These are phyloP conservation scores for Mycena galericulata DNA, from an alignment of 768 basidiomycete genomes.

Conservation along the genomic window DNA sequence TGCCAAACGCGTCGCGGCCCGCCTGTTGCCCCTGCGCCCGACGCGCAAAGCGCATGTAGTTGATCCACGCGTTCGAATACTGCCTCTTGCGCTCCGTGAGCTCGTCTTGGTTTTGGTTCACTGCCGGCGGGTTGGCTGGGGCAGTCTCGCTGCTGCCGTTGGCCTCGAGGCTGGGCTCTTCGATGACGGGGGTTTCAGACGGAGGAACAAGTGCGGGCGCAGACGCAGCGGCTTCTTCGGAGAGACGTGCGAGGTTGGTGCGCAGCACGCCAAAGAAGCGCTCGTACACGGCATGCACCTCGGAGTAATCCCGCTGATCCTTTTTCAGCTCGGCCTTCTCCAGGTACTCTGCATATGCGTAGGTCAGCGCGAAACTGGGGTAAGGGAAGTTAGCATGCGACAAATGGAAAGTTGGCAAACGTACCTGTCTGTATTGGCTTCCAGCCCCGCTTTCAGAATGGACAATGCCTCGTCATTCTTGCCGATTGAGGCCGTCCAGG, in stretches of 20 bases:
- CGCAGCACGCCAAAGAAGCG: conserved; percentile 77
- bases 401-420: conserved; percentile 24
- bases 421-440: conserved; percentile 88
- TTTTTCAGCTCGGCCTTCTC: conserved; percentile 62
- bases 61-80: conserved; percentile 83
- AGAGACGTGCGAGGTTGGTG: conserved; percentile 73
- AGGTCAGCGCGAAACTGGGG: conserved; percentile 87
- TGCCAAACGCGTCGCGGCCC: conserved; percentile 81
- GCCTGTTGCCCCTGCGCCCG: conserved; percentile 89
- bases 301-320: conserved; percentile 64
- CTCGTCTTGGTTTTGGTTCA: conserved; percentile 48
- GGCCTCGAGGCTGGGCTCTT: background rate
- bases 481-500: conserved; percentile 80
- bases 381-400: background rate
- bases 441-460: conserved; percentile 86
- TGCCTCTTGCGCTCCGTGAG: conserved; percentile 70
- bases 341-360: conserved; percentile 83
- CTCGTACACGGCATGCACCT: conserved; percentile 80
- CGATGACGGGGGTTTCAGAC: background rate
- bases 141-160: background rate
- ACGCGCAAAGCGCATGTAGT: conserved; percentile 94
- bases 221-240: conserved; percentile 51
- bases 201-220: conserved; percentile 45
- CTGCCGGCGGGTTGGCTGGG: background rate
- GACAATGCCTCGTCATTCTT: conserved; percentile 85